Percentiles rank a stretch among this genome's conserved stretches.
Evolutionary conservation across 1,284 basidiomycete genomes (phyloP).

Genomic region (Inonotus obliquus): DNA sequence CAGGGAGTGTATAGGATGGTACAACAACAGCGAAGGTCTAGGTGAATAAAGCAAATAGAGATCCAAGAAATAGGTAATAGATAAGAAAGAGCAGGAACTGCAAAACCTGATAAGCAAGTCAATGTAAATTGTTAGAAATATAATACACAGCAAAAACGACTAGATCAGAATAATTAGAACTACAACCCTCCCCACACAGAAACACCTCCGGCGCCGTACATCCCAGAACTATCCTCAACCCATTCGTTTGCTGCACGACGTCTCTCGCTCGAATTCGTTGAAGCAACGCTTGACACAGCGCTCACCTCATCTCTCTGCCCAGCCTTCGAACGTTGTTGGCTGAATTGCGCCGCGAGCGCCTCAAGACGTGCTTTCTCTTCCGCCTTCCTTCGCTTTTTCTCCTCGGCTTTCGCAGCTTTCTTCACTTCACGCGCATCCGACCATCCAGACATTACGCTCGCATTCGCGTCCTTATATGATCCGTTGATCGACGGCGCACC

Average conservation of each 20-base stretch:
- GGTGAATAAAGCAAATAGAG: not conserved
- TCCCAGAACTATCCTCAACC: slow-evolving; percentile 16
- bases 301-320: slow-evolving; percentile 19
- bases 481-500: not conserved
- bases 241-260: slow-evolving; percentile 15
- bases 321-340: slow-evolving; percentile 30
- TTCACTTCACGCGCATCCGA: slow-evolving; percentile 6
- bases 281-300: not conserved
- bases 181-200: slow-evolving; percentile 10
- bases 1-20: not conserved
- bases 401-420: slow-evolving; percentile 38
- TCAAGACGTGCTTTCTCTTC: slow-evolving; percentile 37
- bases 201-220: slow-evolving; percentile 13
- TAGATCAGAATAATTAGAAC: not conserved
- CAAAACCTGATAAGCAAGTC: not conserved
- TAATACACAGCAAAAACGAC: no score
- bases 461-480: not conserved
- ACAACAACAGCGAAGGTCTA: not conserved
- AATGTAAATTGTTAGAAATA: not conserved
- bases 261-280: slow-evolving; percentile 3
- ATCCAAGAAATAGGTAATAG: not conserved
- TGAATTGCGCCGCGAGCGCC: slow-evolving; percentile 39
- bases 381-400: slow-evolving; percentile 43
- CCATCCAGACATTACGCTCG: not conserved
- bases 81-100: not conserved